Evolutionary conservation across 345 rosid species (phyloP).

Genomic region (Acer yangbiense): DNA sequence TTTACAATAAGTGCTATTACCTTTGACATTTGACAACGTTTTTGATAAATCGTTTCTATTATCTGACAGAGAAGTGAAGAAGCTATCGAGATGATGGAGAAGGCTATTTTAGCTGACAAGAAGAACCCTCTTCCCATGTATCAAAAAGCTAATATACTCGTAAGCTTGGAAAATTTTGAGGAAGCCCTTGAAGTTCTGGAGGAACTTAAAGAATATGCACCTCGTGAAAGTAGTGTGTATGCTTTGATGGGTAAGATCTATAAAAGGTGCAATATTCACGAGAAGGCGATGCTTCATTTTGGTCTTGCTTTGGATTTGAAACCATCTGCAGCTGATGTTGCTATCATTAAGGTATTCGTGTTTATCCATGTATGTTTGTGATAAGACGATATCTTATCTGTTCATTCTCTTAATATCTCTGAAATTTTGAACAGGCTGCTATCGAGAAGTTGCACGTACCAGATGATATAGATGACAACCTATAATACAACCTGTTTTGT

Average conservation of each 20-base stretch:
- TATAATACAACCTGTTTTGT: conserved; percentile 26
- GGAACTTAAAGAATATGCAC: conserved; percentile 92
- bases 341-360: conserved; percentile 75
- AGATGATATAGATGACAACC: conserved; percentile 77
- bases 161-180: conserved; percentile 73
- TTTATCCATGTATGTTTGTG: conserved; percentile 3
- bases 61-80: conserved; percentile 79
- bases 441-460: conserved; percentile 97
- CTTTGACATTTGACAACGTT: background rate
- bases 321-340: conserved; percentile 92
- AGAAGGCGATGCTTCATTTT: conserved; percentile 90
- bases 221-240: conserved; percentile 90
- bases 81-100: conserved; percentile 90
- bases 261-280: conserved; percentile 72
- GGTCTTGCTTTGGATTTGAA: conserved; percentile 97
- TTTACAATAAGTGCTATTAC: conserved; percentile 1
- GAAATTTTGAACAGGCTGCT: conserved; percentile 71
- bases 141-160: conserved; percentile 88
- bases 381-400: background rate
- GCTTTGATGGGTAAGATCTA: conserved; percentile 95
- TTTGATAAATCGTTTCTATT: conserved; percentile 14
- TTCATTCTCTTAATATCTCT: background rate
- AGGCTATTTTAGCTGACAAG: conserved; percentile 83
- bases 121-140: conserved; percentile 99
- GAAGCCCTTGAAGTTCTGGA: conserved; percentile 89